Evolutionary conservation across 2,329 filamentous ascomycete species (phyloP), one percentile per base, ranked within the genome.

Genomic region (Monosporascus sp.): DNA sequence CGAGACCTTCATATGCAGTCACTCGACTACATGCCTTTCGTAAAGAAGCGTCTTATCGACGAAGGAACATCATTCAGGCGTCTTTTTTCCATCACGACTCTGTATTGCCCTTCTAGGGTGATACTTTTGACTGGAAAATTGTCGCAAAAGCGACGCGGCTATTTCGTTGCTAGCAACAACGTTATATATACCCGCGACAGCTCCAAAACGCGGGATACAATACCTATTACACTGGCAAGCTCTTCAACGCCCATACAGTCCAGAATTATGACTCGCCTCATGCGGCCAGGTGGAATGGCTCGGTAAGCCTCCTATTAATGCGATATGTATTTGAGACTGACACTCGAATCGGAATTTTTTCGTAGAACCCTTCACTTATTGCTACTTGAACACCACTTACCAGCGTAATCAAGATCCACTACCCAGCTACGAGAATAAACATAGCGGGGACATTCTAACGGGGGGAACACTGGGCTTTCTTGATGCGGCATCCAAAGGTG

Each of bases 191-290:
- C n/a, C n/a, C n/a, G n/a, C n/a, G n/a, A n/a, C n/a, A n/a, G n/a
- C 69, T 91, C n/a, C 84, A 88, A 59, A 67, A 79, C 4, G 81
- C 80, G 0, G 86, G 85, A 0, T 90, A 90, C 64, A 81, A 82
- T 58, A 89, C 86, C 0, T 89, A 87, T 62, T 90, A 90, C 61
- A 82, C 81, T 0, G 87, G 85, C n/a, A 90, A 91, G 64, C 73
- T 89, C 5, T 86, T 87, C 70, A 90, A 90, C 59, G 74, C 78
- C 0, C 85, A 88, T 50, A 80, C 73, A 0, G 73, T 80, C 2
- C 62, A 75, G 0, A 89, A 86, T 54, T 90, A 87, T 63, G 71
- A 86, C 62, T 71, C 74, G 4, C 80, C 85, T 0, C 76, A 71
- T 43, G 75, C 80, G 0, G 75, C 73, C 1, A 85, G 85, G 1